Evolutionary conservation across 495 filamentous ascomycete species (phyloP), one percentile per base, ranked within the genome.

Genomic region (Podospora sp.): DNA sequence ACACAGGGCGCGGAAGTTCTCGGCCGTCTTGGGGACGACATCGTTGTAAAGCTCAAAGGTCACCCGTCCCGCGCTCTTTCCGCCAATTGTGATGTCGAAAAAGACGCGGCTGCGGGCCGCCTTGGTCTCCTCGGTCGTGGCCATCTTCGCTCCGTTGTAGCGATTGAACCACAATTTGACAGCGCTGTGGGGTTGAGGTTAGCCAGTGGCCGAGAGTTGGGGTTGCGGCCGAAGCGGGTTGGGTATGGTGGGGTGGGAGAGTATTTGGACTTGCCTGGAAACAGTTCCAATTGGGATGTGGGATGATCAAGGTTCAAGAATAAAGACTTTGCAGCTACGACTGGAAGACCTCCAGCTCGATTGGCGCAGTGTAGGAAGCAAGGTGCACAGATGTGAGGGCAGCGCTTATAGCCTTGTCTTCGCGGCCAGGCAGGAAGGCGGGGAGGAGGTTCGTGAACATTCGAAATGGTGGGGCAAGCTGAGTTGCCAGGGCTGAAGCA

Each of bases 1-100:
- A 85, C 95, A 98, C 59, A 99, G 89, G 68, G 89, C 88, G 79
- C 92, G 92, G 87, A 99, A 99, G 86, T 98, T 99, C 77, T 91
- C 88, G 71, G 91, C 91, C 40, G 95, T 98, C 84, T 94, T 97
- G 76, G 95, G 96, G 57, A 96, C 92, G 62, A 97, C 84, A 82
- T 96, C 92, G 75, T 92, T 84, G 80, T 91, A 96, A 72, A 97
- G 83, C 84, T 97, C 93, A 68, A 97, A 90, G 49, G 79, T 84
- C 76, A 97, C 80, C 63, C 94, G 90, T 49, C 92, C 92, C 53
- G 87, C 83, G 49, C 85, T 82, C 71, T 88, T 84, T 20, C 84
- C 81, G 65, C 90, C 92, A 71, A 96, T 91, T 68, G 90, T 84
- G 73, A 97, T 88, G 82, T 97, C 93, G 77, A 97, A 94, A 82